phyloP scores from a whole-genome alignment of 805 yeast species.

The Candida easanensis region DNA sequence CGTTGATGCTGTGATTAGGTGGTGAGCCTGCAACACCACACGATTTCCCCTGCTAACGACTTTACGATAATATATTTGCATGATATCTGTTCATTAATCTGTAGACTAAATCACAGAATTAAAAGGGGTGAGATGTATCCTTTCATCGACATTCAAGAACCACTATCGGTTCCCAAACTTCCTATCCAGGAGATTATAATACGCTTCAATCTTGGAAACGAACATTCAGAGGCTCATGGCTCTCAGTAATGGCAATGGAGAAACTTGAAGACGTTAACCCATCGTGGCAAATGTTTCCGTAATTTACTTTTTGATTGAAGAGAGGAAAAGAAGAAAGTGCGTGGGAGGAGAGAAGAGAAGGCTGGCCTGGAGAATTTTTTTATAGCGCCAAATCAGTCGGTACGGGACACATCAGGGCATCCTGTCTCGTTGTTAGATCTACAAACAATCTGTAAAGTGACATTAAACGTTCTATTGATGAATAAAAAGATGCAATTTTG shows the following conservation, averaged over 20 bases:
- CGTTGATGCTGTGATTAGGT: conserved; percentile 37
- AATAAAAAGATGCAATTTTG: background rate
- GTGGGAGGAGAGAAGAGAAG: conserved; percentile 6
- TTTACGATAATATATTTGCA: conserved; percentile 3
- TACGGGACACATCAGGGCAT: conserved; percentile 12
- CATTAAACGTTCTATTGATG: conserved; percentile 3
- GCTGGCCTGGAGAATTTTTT: conserved; percentile 8
- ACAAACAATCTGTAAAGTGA: background rate
- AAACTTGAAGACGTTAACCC: conserved; percentile 28
- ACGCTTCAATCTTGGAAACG: conserved; percentile 27
- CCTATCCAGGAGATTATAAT: conserved; percentile 29
- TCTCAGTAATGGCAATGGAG: conserved; percentile 32
- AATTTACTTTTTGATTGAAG: conserved; percentile 31
- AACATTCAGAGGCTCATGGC: conserved; percentile 27
- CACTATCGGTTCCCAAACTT: conserved; percentile 31
- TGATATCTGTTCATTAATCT: background rate
- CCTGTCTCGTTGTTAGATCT: background rate
- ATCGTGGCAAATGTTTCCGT: conserved; percentile 34
- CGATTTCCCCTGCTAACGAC: conserved; percentile 12
- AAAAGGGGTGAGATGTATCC: conserved; percentile 22
- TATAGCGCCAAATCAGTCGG: background rate
- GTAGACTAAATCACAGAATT: background rate
- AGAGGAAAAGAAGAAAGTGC: conserved; percentile 17
- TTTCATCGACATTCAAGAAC: conserved; percentile 31
- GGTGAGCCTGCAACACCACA: conserved; percentile 13